Evolutionary conservation across 2,329 filamentous ascomycete species (phyloP).

Genomic region (Madurella fahalii): DNA sequence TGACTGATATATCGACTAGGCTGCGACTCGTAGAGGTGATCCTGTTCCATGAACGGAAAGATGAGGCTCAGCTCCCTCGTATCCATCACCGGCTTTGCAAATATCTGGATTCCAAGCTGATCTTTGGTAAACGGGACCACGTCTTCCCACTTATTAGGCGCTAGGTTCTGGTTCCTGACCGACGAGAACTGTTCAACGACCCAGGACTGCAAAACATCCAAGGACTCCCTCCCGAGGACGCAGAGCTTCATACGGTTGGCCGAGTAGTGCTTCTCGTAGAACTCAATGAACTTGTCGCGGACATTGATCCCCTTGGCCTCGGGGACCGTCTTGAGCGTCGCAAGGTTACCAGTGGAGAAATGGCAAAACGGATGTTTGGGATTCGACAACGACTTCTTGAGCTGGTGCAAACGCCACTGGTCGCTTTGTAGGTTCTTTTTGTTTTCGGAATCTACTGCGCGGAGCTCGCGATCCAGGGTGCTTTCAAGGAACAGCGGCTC

Average conservation of each 20-base stretch:
- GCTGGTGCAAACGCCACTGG: conserved; percentile 79
- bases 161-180: conserved; percentile 76
- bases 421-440: conserved; percentile 96
- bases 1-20: conserved; percentile 85
- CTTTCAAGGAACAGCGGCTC: conserved; percentile 79
- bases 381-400: conserved; percentile 85
- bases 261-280: conserved; percentile 85
- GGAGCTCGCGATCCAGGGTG: conserved; percentile 81
- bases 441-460: conserved; percentile 90
- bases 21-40: conserved; percentile 71
- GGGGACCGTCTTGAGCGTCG: conserved; percentile 79
- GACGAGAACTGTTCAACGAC: conserved; percentile 76
- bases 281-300: conserved; percentile 86
- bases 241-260: conserved; percentile 93
- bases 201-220: conserved; percentile 82
- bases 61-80: conserved; percentile 72
- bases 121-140: conserved; percentile 47
- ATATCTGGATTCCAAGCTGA: conserved; percentile 64
- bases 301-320: conserved; percentile 78
- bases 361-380: conserved; percentile 84
- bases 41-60: conserved; percentile 84
- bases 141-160: conserved; percentile 52
- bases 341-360: conserved; percentile 85
- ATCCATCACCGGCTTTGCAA: conserved; percentile 90
- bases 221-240: conserved; percentile 72